Evolutionary conservation across 257 asterid species (phyloP), one percentile per base, ranked within the genome.

Genomic region (Agastache rugosa): DNA sequence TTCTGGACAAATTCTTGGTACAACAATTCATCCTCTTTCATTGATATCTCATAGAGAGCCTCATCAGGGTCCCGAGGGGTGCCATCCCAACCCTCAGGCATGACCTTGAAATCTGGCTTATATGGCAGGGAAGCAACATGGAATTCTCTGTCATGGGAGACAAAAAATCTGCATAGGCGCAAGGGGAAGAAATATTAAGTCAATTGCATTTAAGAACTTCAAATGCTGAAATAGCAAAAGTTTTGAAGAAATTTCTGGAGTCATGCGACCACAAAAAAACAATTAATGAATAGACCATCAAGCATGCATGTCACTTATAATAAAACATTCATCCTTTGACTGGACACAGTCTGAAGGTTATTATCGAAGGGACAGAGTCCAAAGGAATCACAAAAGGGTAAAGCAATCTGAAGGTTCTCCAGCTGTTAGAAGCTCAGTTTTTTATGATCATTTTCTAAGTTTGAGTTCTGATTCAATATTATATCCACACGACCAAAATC

Each of bases 41-140:
- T 87, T 59, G 99, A 94, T 79, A 92, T 90, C 85, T 92, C 99
- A 35, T 92, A 94, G 77, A 87, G 99, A 65, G 92, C 93, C 92
- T 92, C 99, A 65, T 94, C 99, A 25, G 96, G 96, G 82, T 94
- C 99, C 35, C 96, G 84, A 9, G 96, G 86, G 53, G 93, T 92
- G 75, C 99, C 99, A 79, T 92, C 98, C 99, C 99, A 94, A 60
- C 96, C 97, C 85, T 94, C 98, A 1, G 98, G 99, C 99, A 94
- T 92, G 75, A 92, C 99, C 82, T 84, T 92, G 88, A 90, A 94
- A 79, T 92, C 96, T 3, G 99, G 99, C 83, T 90, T 92, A 75
- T 92, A 88, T 6, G 96, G 97, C 73, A 94, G 93, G 64, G 97
- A 75, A 12, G 99, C 99, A 53, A 94, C 93, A 65, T 94, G 98